Evolutionary conservation across 192 early-diverging fungal genomes (phyloP), one percentile per base, ranked within the genome.

Genomic region (Spinellus fusiger): DNA sequence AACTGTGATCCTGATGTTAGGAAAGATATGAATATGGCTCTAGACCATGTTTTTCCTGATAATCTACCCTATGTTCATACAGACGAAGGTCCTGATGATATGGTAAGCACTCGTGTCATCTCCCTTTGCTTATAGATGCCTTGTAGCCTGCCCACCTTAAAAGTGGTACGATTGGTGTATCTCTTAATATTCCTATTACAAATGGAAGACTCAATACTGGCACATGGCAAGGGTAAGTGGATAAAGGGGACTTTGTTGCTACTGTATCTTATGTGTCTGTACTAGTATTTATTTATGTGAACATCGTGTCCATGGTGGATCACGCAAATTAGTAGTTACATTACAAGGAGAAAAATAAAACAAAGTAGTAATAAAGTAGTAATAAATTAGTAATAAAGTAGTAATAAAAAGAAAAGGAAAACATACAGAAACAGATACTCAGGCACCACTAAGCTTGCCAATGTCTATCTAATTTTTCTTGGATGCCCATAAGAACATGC

Each of bases 1-100:
- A 94, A 94, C 63, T 86, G 74, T 27, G 93, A 90, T 70, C 75
- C 82, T 10, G 81, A 81, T 61, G 70, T 93, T 13, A 73, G 92
- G 10, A 73, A 68, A 0, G 94, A 96, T 62, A 88, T 95, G 87
- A 86, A 91, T 28, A 93, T 91, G 87, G 86, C 82, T 12, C 67
- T 94, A 40, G 88, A 95, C 63, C 80, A 82, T 37, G 74, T 96
- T 31, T 92, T 84, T 0, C 92, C 94, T 5, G 94, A 94, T 55
- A 78, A 77, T 16, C 74, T 82, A 10, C 80, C 80, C 3, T 95
- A 94, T 66, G 71, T 78, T 35, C 94, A 96, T 66, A 86, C 89
- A 1, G 85, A 85, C 49, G 92, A 93, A 66, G 94, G 94, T 5
- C 75, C 92, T 0, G 93, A 93, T 60, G 93, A 95, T 64, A 93